Conservation (phyloP, 2,329 filamentous ascomycete species). For the Claviceps pusilla region DNA sequence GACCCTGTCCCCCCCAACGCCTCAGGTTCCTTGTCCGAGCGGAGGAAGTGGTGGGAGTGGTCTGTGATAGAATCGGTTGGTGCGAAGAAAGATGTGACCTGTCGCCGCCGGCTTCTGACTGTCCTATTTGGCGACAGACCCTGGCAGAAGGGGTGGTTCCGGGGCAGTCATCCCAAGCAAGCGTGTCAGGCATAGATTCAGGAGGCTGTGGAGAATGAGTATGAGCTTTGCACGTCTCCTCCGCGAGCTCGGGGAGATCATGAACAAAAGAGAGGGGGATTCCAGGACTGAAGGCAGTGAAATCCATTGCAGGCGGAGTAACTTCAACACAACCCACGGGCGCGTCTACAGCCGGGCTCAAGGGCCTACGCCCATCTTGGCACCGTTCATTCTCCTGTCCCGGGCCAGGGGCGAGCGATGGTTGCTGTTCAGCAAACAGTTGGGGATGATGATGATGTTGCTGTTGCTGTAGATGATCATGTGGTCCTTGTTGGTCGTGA, state of each 20-base stretch:
- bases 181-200: constrained; percentile 40
- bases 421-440: constrained; percentile 10
- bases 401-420: constrained; percentile 7
- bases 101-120: constrained; percentile 8
- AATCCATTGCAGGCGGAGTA: constrained; percentile 24
- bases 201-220: constrained; percentile 16
- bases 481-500: constrained; percentile 35
- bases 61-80: constrained; percentile 35
- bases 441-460: constrained; percentile 6
- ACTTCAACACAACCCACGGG: constrained; percentile 24
- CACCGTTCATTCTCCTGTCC: constrained; percentile 41
- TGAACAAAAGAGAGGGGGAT: constrained; percentile 21
- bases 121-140: neutral
- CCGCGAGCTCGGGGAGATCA: constrained; percentile 15
- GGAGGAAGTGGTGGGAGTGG: constrained; percentile 37
- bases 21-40: constrained; percentile 34
- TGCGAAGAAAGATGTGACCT: constrained; percentile 35
- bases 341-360: constrained; percentile 38
- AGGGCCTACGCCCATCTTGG: constrained; percentile 30
- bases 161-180: constrained; percentile 32
- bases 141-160: constrained; percentile 21
- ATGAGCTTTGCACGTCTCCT: constrained; percentile 12
- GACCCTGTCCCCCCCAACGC: constrained; percentile 41
- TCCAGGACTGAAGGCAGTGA: constrained; percentile 21
- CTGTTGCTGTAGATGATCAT: constrained; percentile 9